Base-by-base conservation (phyloP, 495 filamentous ascomycete genomes). In the Ascodesmis nigricans region DNA sequence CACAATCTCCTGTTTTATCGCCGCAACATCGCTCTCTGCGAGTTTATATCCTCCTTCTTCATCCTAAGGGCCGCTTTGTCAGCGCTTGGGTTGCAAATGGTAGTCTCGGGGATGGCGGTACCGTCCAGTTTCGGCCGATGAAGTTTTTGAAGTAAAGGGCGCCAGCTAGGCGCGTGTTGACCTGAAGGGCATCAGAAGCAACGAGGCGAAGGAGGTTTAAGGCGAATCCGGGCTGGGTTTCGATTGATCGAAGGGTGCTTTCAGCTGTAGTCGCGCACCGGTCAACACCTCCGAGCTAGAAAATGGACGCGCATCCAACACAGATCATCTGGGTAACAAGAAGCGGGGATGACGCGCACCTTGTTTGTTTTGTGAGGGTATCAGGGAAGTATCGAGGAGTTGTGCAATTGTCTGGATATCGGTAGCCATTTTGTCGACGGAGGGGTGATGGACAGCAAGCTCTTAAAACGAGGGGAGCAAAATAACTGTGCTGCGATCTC, bases 111-210 rank as follows among this genome's bases (percentile, higher is more conserved):
- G 18, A 14, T 24, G 27, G 3, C 8, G 21, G 21, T 53, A 74
- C 69, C 15, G 74, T 74, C 69, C 80, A 95, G 62, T 79, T 87
- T 43, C 75, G 66, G 57, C 73, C 76, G 47, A 99, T 80, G 52
- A 84, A 83, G 58, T 99, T 99, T 59, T 99, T 99, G 66, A 99
- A 95, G 60, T 72, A 90, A 29, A 99, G 63, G 18, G 87, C 80
- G 47, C 77, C 76, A n/a, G 87, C 68, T 28, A 95, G 75, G 17
- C 90, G 72, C 42, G 72, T 80, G 46, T 78, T 81, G 31, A 59
- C 54, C 5, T 75, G 69, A 39, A 69, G 68, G 17, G 59, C 53
- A 14, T 70, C 69, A 41, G 71, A 65, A 14, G 78, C 78, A 33
- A 90, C 81, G 49, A 95, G 81, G 36, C 77, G 77, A 17, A 99